Conservation (phyloP, 768 basidiomycete genomes). For the Auriscalpium vulgare region DNA sequence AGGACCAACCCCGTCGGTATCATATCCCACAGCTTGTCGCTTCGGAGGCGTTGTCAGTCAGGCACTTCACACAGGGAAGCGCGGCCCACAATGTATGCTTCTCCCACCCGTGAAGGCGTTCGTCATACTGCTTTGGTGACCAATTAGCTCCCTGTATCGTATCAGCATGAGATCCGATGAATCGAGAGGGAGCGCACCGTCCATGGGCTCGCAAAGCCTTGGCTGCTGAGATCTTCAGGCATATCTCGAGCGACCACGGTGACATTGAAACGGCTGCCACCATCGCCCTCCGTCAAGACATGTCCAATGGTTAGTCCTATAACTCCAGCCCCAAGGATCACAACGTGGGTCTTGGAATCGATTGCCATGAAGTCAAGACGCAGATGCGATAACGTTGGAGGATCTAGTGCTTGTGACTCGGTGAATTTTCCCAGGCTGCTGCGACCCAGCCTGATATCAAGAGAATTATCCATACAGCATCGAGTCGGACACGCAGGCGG, state of each 20-base stretch:
- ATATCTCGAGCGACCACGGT: constrained; percentile 31
- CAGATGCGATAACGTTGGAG: background rate
- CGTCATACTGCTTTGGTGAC: constrained; percentile 31
- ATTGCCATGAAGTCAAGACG: background rate
- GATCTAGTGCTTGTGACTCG: background rate
- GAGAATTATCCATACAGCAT: no score
- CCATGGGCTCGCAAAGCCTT: constrained; percentile 44
- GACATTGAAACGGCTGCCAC: constrained; percentile 19
- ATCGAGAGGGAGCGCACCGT: constrained; percentile 27
- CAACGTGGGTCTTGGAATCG: constrained; percentile 14
- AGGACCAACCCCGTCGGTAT: constrained; percentile 34
- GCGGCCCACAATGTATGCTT: constrained; percentile 32
- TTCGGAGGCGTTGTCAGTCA: constrained; percentile 9
- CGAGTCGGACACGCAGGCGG: no score
- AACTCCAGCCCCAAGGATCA: constrained; percentile 37
- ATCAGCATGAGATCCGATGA: background rate
- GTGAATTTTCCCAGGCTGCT: background rate
- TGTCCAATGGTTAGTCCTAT: constrained; percentile 37
- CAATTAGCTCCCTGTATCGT: constrained; percentile 36
- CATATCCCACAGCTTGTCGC: constrained; percentile 41
- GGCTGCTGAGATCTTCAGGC: constrained; percentile 32
- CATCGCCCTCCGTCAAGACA: constrained; percentile 20
- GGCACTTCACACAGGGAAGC: background rate
- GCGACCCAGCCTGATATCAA: no score
- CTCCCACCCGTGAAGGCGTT: constrained; percentile 31